Evolutionary conservation across 768 basidiomycete species (phyloP), one percentile per base, ranked within the genome.

Genomic region (Clavaria fumosa): DNA sequence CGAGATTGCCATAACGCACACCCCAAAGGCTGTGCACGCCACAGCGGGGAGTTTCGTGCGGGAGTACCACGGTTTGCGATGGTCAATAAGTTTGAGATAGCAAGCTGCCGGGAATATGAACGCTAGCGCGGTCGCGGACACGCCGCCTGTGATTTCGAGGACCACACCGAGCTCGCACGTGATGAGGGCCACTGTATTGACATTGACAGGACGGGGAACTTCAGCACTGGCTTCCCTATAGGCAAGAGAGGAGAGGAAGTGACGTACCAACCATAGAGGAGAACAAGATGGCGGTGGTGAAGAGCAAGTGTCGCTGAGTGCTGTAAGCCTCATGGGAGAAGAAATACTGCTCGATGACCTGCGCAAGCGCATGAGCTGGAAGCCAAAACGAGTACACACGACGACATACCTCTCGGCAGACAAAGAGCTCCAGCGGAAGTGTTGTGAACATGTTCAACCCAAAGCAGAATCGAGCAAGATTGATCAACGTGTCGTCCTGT

Each of bases 381-480:
- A 18, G 23, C 9, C 26, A 28, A 28, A 11, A 38, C 18, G 21
- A 19, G 9, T 34, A 38, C 32, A 23, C 35, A 21, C 38, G 26
- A 24, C 37, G 31, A 45, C 53, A 5, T 38, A 84, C 89, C 66
- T 99, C 95, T 61, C 95, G 72, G 52, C 95, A 99, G 18, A 99
- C 95, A 53, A 97, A 99, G 10, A 90, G 63, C 49, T 99, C 95
- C 27, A 99, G 64, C 1, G 95, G 95, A 15, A 96, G 72, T 0
- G 95, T 99, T 1, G 91, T 91, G 50, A 96, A 95, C 95, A 97
- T 99, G 57, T 93, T 95, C 45, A 90, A 55, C 7, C 89, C 90
- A 51, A 91, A 89, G 51, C 83, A 89, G 47, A 95, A 85, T 11
- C 95, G 71, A 2, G 95, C 95, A 36, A 97, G 64, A 50, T 97